Base-by-base conservation (phyloP, 495 filamentous ascomycete species). In the Stereocaulon alpinum region DNA sequence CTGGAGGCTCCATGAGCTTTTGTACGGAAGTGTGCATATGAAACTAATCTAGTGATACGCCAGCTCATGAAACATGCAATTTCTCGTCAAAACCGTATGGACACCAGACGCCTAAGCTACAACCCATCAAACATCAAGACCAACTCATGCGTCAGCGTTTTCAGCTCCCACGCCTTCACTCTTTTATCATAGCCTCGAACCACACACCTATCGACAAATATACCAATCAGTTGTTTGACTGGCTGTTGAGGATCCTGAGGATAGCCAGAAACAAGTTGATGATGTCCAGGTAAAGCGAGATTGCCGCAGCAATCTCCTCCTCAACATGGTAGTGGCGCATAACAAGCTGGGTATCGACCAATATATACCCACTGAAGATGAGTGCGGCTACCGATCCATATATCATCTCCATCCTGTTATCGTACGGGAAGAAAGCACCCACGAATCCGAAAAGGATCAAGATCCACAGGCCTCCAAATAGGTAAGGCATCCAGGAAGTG, bases 191-290 rank as follows among this genome's bases (percentile, higher is more conserved):
- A 30, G 47, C 47, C 27, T 32, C 27, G 11, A 32, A 24, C 47
- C 6, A n/a, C 15, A 50, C n/a, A 17, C 47, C 7, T 50, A 7
- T 30, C n/a, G 11, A 4, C 47, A 18, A 9, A 7, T 15, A 22
- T 30, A 15, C 15, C 18, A 17, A 15, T 50, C 47, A 93, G 77
- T 94, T 92, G 72, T 91, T 91, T 66, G 78, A 81, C 76, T 91
- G 87, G 72, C 81, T 86, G 72, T 95, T 95, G 65, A 95, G 78
- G 61, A 95, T 95, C 65, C 91, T 77, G 63, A 96, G 78, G 69
- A 96, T 96, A 40, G 86, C 86, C 62, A 98, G 74, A 81, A 98
- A 98, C 64, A 98, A 73, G 76, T 98, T 98, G 74, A 98, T 86
- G 64, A 98, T 84, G 71, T 98, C 93, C 43, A 99, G 76, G 70